Evolutionary conservation across 1,284 basidiomycete genomes (phyloP), one percentile per base, ranked within the genome.

Genomic region (Ganoderma multipileum): DNA sequence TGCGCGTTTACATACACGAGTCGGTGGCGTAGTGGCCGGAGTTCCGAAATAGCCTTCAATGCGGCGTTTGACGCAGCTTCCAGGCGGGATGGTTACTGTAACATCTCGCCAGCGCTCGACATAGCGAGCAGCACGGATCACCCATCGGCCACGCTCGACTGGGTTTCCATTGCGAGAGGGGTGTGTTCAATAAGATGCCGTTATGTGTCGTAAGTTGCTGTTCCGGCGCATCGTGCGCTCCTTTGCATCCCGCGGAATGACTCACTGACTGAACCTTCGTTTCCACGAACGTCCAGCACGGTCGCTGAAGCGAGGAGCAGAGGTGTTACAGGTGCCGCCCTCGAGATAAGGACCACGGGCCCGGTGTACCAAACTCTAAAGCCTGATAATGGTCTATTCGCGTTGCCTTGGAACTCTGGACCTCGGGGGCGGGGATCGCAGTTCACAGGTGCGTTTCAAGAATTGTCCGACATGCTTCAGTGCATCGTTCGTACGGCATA

Each of bases 121-220:
- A 20, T 23, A 28, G 57, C 41, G 57, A 59, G 44, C 26, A 41
- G 57, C 44, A 60, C 64, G 57, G 57, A 60, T 60, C 64, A 60
- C 55, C 30, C 4, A 14, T 39, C 36, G 64, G 57, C 36, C 20
- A 50, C 57, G 28, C 39, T 5, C 18, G 39, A 58, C 63, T 4
- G 3, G 41, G 26, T n/a, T 65, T 44, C 59, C n/a, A 30, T 65
- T 41, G 57, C 36, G 55, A 58, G 41, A 33, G 20, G 36, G 38
- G 38, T n/a, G 55, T 36, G 55, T 36, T 38, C 4, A 33, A 23
- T 18, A n/a, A 23, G 55, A 11, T 58, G 55, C 20, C 55, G 55
- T 58, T n/a, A 38, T 8, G 20, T 30, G 30, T n/a, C 55, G 55
- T 38, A 58, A 38, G 55, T 36, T 36, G 55, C 55, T 36, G 20